Conservation (phyloP, 306 rosid genomes). For the Benincasa hispida region DNA sequence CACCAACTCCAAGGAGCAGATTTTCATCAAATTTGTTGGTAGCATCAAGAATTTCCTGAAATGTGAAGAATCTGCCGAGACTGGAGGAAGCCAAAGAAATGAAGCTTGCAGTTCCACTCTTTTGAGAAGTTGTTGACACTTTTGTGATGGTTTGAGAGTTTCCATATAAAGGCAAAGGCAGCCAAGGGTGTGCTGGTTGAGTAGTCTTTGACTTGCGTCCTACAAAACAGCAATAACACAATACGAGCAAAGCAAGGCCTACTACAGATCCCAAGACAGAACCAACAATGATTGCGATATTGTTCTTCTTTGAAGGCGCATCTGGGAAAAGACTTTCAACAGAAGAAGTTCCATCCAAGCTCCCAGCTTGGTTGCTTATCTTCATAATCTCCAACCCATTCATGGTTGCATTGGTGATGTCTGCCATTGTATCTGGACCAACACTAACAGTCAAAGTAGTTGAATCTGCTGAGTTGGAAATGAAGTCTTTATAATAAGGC, state of each 20-base stretch:
- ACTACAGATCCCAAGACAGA: conserved; percentile 33
- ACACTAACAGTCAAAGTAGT: conserved; percentile 65
- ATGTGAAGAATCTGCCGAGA: conserved; percentile 65
- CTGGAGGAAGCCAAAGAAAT: conserved; percentile 69
- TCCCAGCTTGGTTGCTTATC: conserved; percentile 52
- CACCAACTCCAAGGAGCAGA: conserved; percentile 86
- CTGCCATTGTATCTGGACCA: conserved; percentile 73
- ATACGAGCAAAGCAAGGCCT: conserved; percentile 30
- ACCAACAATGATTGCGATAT: conserved; percentile 32
- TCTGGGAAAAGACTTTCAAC: conserved; percentile 45
- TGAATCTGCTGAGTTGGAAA: conserved; percentile 45
- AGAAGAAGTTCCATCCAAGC: conserved; percentile 53
- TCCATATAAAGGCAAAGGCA: conserved; percentile 72
- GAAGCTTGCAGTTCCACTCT: conserved; percentile 84
- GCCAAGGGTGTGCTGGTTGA: conserved; percentile 62
- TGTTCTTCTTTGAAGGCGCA: conserved; percentile 30
- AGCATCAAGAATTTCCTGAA: conserved; percentile 81
- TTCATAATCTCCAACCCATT: conserved; percentile 80
- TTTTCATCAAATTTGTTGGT: conserved; percentile 82
- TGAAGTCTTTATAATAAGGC: conserved; percentile 60
- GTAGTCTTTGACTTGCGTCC: conserved; percentile 36
- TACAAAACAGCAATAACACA: conserved; percentile 40
- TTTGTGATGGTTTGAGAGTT: conserved; percentile 83
- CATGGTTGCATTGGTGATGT: conserved; percentile 50
- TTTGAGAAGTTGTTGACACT: conserved; percentile 68